A percentile compares a stretch with the other conserved stretches of the same genome.
These are phyloP conservation scores for Petunia hybrid DNA, from an alignment of 305 asterid genomes.

Conservation along the genomic window DNA sequence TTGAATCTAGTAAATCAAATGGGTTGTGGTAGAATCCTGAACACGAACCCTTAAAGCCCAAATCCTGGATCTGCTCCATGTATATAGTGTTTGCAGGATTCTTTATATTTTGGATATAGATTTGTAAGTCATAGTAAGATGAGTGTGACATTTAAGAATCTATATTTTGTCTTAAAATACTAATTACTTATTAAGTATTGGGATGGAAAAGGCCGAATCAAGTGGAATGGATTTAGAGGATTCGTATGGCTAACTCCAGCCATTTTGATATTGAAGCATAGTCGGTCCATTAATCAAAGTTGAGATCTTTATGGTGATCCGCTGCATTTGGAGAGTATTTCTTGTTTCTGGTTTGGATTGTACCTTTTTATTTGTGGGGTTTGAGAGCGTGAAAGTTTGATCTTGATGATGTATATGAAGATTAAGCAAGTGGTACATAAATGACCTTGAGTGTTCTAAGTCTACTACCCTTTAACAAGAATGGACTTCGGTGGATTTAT, in stretches of 20 bases:
- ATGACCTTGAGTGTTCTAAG: not conserved
- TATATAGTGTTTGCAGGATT: not conserved
- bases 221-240: not conserved
- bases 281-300: not conserved
- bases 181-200: not conserved
- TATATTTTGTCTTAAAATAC: not conserved
- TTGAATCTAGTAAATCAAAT: too few relatives aligned
- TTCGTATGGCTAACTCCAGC: not conserved
- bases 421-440: not conserved
- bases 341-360: not conserved
- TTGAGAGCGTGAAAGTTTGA: not conserved
- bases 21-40: too few relatives aligned
- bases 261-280: constrained; percentile 7
- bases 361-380: not conserved
- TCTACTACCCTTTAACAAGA: not conserved
- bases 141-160: not conserved
- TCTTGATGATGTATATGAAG: not conserved
- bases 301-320: not conserved
- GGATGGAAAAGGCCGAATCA: not conserved
- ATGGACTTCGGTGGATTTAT: not conserved
- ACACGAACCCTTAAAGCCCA: too few relatives aligned
- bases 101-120: not conserved
- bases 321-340: not conserved
- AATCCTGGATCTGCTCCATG: too few relatives aligned
- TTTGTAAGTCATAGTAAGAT: not conserved